A percentile compares a stretch with the other conserved stretches of the same genome.
Evolutionary conservation across 495 filamentous ascomycete genomes (phyloP).

Genomic region (Delitschia confertaspora): DNA sequence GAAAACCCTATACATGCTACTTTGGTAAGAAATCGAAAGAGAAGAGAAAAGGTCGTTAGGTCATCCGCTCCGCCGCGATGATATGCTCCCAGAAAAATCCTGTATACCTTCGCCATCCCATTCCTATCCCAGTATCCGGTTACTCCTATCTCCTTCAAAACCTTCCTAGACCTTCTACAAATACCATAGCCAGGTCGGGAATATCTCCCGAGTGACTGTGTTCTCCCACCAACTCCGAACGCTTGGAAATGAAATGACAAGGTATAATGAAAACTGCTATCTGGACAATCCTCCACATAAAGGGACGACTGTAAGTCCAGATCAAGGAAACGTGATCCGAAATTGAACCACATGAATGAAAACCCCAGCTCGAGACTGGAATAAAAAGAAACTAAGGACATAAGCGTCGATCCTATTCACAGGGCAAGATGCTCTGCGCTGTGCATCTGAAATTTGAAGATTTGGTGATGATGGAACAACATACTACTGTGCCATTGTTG

Average conservation of each 20-base stretch:
- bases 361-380: not conserved
- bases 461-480: not conserved
- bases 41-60: conserved; percentile 6
- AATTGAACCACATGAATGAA: conserved; percentile 5
- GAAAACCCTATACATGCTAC: conserved; percentile 3
- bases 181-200: no score
- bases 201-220: not conserved
- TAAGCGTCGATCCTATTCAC: not conserved
- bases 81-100: not conserved
- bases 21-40: no score
- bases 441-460: not conserved
- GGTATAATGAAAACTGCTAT: not conserved
- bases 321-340: no score
- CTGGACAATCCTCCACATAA: not conserved
- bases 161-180: no score
- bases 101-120: not conserved
- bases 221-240: conserved; percentile 2
- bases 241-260: conserved; percentile 12
- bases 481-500: not conserved
- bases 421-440: no score
- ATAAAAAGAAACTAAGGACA: not conserved
- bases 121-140: not conserved
- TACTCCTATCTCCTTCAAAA: not conserved
- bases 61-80: conserved; percentile 8
- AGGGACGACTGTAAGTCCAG: not conserved